These are phyloP conservation scores for Phialemoniopsis sp. DNA, from an alignment of 2,329 filamentous ascomycete species.

Conservation along the genomic window DNA sequence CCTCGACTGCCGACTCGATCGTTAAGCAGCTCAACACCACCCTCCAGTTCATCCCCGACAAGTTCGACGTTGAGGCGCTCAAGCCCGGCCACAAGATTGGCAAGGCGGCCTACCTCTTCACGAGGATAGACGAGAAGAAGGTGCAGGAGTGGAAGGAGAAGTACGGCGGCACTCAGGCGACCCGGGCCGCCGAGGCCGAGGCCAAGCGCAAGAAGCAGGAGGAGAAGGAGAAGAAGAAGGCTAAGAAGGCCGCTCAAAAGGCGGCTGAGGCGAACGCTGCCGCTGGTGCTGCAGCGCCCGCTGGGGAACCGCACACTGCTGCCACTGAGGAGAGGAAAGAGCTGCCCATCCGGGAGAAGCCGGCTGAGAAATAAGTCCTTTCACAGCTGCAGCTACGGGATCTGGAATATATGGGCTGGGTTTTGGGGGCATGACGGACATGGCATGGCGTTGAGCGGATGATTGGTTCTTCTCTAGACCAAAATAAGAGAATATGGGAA, in stretches of 20 bases:
- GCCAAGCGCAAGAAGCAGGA: constrained; percentile 23
- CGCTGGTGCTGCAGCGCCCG: background rate
- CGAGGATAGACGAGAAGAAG: constrained; percentile 68
- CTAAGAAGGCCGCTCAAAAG: constrained; percentile 21
- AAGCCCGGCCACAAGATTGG: constrained; percentile 77
- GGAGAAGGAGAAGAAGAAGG: constrained; percentile 20
- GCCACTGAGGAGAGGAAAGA: constrained; percentile 18
- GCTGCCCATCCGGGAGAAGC: constrained; percentile 22
- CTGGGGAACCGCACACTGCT: constrained; percentile 6
- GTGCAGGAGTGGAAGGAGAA: constrained; percentile 66
- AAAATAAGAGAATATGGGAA: too few relatives aligned
- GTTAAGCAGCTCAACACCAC: constrained; percentile 63
- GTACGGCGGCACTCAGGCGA: constrained; percentile 41
- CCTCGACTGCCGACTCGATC: constrained; percentile 71
- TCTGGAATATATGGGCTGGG: too few relatives aligned
- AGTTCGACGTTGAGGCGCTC: constrained; percentile 59
- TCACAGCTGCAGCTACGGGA: too few relatives aligned
- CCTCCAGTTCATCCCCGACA: constrained; percentile 58
- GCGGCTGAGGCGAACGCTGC: constrained; percentile 14
- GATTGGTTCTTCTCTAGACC: too few relatives aligned
- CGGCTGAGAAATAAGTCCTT: constrained; percentile 16
- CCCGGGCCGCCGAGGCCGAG: constrained; percentile 18
- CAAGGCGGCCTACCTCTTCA: constrained; percentile 51
- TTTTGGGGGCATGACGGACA: too few relatives aligned
- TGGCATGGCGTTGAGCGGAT: too few relatives aligned